A percentile compares a stretch with the other conserved stretches of the same genome.
Conservation (phyloP, 2,329 filamentous ascomycete species). For the Pseudocercospora fuligena region DNA sequence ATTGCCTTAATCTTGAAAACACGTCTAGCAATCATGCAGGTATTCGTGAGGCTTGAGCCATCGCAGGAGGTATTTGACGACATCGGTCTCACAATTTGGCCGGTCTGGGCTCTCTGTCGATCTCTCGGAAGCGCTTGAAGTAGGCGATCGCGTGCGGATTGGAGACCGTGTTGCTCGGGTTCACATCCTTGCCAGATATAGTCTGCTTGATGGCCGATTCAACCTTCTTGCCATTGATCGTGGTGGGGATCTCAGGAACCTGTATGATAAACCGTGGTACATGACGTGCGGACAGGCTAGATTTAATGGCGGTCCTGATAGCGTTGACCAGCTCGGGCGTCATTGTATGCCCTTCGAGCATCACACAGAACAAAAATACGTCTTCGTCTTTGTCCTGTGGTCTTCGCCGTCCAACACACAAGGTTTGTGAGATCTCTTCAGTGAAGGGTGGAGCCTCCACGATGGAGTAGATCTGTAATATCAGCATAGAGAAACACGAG, state of each 20-base stretch:
- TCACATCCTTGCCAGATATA: conserved; percentile 46
- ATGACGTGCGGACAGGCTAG: conserved; percentile 42
- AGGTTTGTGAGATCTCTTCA: conserved; percentile 42
- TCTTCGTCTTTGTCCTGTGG: conserved; percentile 43
- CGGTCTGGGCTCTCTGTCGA: conserved; percentile 35
- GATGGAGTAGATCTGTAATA: conserved; percentile 49
- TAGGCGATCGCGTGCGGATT: conserved; percentile 46
- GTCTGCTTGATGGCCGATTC: conserved; percentile 51
- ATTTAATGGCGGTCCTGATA: conserved; percentile 37
- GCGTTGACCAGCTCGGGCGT: conserved; percentile 31
- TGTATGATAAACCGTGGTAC: conserved; percentile 49
- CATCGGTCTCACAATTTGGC: conserved; percentile 28
- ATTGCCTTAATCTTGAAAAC: background rate
- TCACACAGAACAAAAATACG: conserved; percentile 49
- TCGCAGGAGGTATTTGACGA: background rate
- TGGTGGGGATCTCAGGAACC: conserved; percentile 39
- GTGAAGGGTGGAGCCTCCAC: conserved; percentile 49
- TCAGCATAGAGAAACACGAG: conserved; percentile 5
- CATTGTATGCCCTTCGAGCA: conserved; percentile 37
- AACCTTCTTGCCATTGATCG: conserved; percentile 56
- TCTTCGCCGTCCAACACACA: conserved; percentile 47
- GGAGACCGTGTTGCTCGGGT: conserved; percentile 44
- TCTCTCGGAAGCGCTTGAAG: conserved; percentile 43
- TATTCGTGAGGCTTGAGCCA: background rate
- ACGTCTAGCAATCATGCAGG: background rate